These are phyloP conservation scores for Coriaria nepalensis DNA, from an alignment of 306 rosid genomes.

Conservation along the genomic window DNA sequence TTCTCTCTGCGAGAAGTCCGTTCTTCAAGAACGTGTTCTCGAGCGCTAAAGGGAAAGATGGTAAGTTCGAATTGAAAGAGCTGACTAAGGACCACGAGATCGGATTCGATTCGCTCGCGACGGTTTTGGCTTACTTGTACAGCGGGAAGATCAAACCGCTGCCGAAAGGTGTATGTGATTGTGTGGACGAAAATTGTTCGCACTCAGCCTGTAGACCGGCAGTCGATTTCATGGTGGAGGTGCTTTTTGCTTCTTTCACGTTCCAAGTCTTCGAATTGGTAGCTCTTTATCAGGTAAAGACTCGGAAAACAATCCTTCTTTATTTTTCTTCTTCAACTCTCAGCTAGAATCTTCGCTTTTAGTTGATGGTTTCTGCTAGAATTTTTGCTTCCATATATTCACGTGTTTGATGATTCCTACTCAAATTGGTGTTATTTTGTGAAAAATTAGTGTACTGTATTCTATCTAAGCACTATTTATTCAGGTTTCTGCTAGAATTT, in stretches of 20 bases:
- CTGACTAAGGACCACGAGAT: conserved; percentile 35
- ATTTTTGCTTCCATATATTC: too few species aligned
- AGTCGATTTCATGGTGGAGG: conserved; percentile 38
- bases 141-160: conserved; percentile 29
- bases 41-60: conserved; percentile 1
- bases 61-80: conserved; percentile 27
- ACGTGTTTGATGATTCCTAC: too few species aligned
- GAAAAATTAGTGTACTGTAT: too few species aligned
- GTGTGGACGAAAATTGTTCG: conserved; percentile 42
- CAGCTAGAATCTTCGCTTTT: neutral
- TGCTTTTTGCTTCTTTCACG: conserved; percentile 31
- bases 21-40: conserved; percentile 29
- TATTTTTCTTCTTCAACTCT: neutral
- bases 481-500: too few species aligned
- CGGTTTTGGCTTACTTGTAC: conserved; percentile 39
- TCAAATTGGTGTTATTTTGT: too few species aligned
- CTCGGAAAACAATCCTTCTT: neutral
- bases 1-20: conserved; percentile 34
- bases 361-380: neutral
- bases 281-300: conserved; percentile 36
- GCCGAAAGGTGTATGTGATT: conserved; percentile 23
- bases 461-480: too few species aligned
- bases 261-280: conserved; percentile 35
- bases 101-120: conserved; percentile 26
- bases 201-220: conserved; percentile 44